Percentiles rank a stretch among this genome's conserved stretches.
Conservation (phyloP, 768 basidiomycete species). For the Collybia sp. region DNA sequence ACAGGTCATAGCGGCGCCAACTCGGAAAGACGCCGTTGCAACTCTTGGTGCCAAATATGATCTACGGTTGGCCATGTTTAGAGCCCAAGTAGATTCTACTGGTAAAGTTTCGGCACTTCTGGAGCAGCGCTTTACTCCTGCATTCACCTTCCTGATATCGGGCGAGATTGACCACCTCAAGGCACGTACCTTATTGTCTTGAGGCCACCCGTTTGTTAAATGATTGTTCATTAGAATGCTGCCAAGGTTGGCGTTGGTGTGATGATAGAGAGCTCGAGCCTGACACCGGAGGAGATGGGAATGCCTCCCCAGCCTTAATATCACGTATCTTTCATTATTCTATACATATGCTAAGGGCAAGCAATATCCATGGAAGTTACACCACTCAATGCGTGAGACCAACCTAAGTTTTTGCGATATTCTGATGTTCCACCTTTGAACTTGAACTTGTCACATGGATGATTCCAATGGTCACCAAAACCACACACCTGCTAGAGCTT, state of each 20-base stretch:
- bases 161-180: conserved; percentile 99
- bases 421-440: conserved; percentile 2
- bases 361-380: too few species aligned
- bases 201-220: conserved; percentile 2
- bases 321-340: conserved; percentile 13
- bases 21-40: conserved; percentile 85
- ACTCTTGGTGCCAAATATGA: conserved; percentile 97
- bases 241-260: conserved; percentile 96
- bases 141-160: conserved; percentile 89
- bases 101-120: conserved; percentile 94
- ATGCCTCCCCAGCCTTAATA: conserved; percentile 47
- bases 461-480: not conserved
- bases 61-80: conserved; percentile 88
- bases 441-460: conserved; percentile 7
- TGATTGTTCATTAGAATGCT: conserved; percentile 54
- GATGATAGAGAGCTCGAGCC: conserved; percentile 86
- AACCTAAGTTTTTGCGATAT: too few species aligned
- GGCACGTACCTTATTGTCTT: conserved; percentile 34
- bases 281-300: conserved; percentile 85
- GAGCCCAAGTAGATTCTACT: conserved; percentile 90
- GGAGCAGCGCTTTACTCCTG: conserved; percentile 94
- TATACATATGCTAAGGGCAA: conserved; percentile 13
- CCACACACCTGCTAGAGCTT: conserved; percentile 43
- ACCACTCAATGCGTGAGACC: too few species aligned
- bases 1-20: conserved; percentile 72